These are phyloP conservation scores for Magnolia kwangsiensis DNA, from an alignment of 164 flowering plant genomes.

Conservation along the genomic window DNA sequence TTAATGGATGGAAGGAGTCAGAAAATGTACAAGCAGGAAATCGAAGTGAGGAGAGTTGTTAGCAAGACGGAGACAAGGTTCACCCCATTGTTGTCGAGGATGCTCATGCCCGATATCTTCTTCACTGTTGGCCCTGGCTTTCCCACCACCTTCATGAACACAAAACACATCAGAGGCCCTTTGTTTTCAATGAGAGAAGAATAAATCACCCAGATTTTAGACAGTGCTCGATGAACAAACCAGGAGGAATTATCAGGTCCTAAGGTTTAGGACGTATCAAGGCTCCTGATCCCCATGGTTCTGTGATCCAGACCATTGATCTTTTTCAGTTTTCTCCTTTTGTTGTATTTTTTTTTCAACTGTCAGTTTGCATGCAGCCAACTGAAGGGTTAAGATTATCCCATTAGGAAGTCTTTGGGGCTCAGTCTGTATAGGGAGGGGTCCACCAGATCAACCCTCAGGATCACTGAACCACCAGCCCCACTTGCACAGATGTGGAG, in stretches of 20 bases:
- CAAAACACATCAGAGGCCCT: background rate
- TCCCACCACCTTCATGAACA: slow-evolving; percentile 66
- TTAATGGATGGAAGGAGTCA: slow-evolving; percentile 18
- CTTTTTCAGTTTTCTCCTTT: background rate
- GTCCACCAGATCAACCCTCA: too few species aligned
- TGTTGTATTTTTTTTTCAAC: background rate
- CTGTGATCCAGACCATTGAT: background rate
- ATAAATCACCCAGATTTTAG: background rate
- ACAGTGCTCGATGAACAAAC: too few species aligned
- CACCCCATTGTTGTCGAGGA: slow-evolving; percentile 91
- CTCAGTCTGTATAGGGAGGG: background rate
- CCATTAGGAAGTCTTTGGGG: background rate
- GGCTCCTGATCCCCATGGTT: background rate
- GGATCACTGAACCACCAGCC: background rate
- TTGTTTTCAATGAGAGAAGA: background rate
- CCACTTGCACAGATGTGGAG: background rate
- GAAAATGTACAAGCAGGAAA: slow-evolving; percentile 60
- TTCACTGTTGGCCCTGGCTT: slow-evolving; percentile 91
- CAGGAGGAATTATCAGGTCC: background rate
- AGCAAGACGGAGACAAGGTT: slow-evolving; percentile 71
- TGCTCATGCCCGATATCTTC: slow-evolving; percentile 69
- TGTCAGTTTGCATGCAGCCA: background rate
- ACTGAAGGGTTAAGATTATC: background rate
- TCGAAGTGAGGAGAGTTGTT: slow-evolving; percentile 64
- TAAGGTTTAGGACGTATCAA: background rate